Evolutionary conservation across 495 filamentous ascomycete species (phyloP), one percentile per base, ranked within the genome.

Genomic region (Cenococcum geophilum): DNA sequence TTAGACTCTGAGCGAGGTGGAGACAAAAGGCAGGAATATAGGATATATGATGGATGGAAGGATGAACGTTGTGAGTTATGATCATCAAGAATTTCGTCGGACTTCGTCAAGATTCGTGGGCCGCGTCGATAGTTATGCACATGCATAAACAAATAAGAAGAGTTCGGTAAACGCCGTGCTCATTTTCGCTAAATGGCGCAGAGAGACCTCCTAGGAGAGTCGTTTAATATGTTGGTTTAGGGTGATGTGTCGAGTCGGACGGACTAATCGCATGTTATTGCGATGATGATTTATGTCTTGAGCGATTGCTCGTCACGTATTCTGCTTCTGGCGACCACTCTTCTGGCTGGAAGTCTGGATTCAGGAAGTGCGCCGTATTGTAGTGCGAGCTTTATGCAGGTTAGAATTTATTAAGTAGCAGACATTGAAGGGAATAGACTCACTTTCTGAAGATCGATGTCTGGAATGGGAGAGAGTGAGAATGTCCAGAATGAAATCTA

Each of bases 301-400:
- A 59, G 4, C 58, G 52, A 42, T 62, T 69, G 20, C 55, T 54
- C 25, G 63, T 69, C 18, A 68, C 62, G 50, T 74, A 72, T 56
- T 76, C 74, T 51, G 68, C 59, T 50, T 74, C 72, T 5, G 74
- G 74, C 21, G 61, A 62, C 72, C 72, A 76, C 57, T 73, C 68
- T 54, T 74, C 71, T 12, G 74, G 74, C 37, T 76, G 69, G 58
- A 76, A 76, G 60, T 76, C 70, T 36, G 70, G 71, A 55, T 76
- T 76, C 18, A 69, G 54, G 59, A 72, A 74, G 60, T 76, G 74
- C 36, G 74, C 74, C 25, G 72, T 74, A 62, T 76, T 76, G 65
- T 66, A 74, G 49, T 72, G 71, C 0, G 74, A 76, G 58, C 73
- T 76, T 40, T 42, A 40, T 16, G 4, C 23, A 14, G 10, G 21